phyloP scores from a whole-genome alignment of 2,329 filamentous ascomycete species.

The Hysterium pulicare region DNA sequence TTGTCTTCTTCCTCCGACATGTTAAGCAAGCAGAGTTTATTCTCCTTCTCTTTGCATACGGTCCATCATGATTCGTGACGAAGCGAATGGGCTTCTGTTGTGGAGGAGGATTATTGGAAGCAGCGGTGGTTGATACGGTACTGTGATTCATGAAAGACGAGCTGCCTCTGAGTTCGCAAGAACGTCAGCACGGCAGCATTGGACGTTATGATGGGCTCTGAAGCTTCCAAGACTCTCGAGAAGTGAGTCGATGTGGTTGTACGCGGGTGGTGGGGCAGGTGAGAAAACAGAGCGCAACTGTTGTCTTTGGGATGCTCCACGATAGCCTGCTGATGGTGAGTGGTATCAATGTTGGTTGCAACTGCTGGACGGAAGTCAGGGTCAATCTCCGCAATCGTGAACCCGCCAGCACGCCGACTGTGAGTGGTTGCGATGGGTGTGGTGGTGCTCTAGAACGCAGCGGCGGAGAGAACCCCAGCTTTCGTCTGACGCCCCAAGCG shows the following conservation, averaged over 20 bases:
- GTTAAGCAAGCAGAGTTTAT: slow-evolving; percentile 46
- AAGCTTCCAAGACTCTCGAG: neutral
- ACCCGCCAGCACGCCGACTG: too few species aligned
- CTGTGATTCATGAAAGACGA: slow-evolving; percentile 32
- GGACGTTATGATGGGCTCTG: slow-evolving; percentile 2
- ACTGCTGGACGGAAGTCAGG: too few species aligned
- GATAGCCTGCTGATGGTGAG: too few species aligned
- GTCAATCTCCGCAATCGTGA: too few species aligned
- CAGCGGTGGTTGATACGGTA: slow-evolving; percentile 22
- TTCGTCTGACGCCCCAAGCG: neutral
- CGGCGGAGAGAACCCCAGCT: neutral
- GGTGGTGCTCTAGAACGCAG: neutral
- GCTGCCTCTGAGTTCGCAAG: slow-evolving; percentile 2
- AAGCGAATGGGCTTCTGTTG: slow-evolving; percentile 40
- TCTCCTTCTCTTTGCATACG: slow-evolving; percentile 40
- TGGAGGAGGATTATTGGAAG: slow-evolving; percentile 26
- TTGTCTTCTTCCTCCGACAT: slow-evolving; percentile 49
- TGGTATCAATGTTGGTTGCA: too few species aligned
- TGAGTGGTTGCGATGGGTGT: too few species aligned
- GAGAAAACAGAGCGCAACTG: too few species aligned
- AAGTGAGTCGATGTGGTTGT: neutral
- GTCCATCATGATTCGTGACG: slow-evolving; percentile 41
- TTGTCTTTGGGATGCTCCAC: too few species aligned
- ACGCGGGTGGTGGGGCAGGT: too few species aligned
- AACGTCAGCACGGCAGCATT: slow-evolving; percentile 6